Conservation (phyloP, 73 alveolate genomes). For the Tetrahymena borealis region DNA sequence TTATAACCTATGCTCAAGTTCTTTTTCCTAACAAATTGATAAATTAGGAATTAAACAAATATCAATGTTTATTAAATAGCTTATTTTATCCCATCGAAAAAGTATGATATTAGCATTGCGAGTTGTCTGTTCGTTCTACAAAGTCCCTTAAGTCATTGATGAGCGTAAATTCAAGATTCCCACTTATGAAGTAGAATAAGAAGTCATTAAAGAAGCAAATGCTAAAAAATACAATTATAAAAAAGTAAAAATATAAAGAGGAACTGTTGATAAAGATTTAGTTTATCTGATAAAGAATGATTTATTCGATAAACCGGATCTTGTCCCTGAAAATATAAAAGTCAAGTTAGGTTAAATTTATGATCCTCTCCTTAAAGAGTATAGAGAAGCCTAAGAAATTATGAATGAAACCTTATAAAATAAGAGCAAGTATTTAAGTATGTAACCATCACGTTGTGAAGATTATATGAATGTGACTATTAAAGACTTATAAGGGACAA, state of each 20-base stretch:
- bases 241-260: neutral
- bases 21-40: neutral
- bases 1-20: neutral
- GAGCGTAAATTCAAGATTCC: neutral
- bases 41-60: neutral
- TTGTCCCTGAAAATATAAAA: neutral
- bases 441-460: neutral
- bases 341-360: neutral
- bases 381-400: neutral
- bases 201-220: neutral
- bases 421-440: neutral
- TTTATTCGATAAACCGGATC: neutral
- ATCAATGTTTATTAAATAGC: neutral
- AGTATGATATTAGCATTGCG: neutral
- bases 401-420: neutral
- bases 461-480: neutral
- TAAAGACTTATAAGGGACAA: neutral
- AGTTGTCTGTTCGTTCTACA: neutral
- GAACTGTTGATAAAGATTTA: neutral
- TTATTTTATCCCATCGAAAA: neutral
- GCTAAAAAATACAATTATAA: neutral
- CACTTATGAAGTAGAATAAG: neutral
- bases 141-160: neutral
- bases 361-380: neutral
- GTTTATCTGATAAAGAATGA: neutral